A percentile compares a stretch with the other conserved stretches of the same genome.
Conservation (phyloP, 805 yeast genomes). For the Tetrapisispora arboricola region DNA sequence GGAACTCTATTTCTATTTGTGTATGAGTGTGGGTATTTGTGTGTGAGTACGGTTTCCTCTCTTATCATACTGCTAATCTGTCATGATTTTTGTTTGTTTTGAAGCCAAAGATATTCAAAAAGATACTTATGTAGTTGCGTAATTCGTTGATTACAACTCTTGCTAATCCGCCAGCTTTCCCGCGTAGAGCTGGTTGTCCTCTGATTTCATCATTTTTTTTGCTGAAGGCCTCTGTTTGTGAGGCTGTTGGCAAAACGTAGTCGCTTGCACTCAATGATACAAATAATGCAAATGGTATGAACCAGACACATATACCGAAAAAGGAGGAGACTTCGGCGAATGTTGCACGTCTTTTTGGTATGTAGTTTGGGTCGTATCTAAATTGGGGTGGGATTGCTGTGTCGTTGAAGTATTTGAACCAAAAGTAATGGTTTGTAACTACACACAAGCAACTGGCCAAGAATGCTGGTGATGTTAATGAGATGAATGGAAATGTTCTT, state of each 20-base stretch:
- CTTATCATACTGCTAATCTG: conserved; percentile 13
- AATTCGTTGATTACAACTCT: conserved; percentile 49
- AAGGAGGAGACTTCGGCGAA: conserved; percentile 91
- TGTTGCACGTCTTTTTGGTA: conserved; percentile 60
- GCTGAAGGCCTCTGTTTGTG: conserved; percentile 17
- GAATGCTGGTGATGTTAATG: conserved; percentile 61
- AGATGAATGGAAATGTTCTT: conserved; percentile 73
- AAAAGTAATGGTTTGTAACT: conserved; percentile 68
- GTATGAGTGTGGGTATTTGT: not conserved
- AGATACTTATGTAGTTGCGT: conserved; percentile 39
- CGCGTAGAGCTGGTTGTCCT: conserved; percentile 27
- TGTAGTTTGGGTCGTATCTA: conserved; percentile 47
- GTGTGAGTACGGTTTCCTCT: not conserved
- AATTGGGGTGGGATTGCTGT: conserved; percentile 54
- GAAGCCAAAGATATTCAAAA: conserved; percentile 40
- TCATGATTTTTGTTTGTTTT: conserved; percentile 35
- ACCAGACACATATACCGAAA: conserved; percentile 89
- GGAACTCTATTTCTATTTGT: no score
- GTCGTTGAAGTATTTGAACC: conserved; percentile 81
- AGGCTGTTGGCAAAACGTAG: conserved; percentile 58
- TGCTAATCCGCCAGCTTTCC: conserved; percentile 53
- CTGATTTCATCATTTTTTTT: conserved; percentile 28
- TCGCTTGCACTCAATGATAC: conserved; percentile 90
- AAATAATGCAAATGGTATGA: conserved; percentile 85
- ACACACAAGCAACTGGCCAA: conserved; percentile 63